These are phyloP conservation scores for Neurospora hispaniola DNA, from an alignment of 495 filamentous ascomycete genomes.

Conservation along the genomic window DNA sequence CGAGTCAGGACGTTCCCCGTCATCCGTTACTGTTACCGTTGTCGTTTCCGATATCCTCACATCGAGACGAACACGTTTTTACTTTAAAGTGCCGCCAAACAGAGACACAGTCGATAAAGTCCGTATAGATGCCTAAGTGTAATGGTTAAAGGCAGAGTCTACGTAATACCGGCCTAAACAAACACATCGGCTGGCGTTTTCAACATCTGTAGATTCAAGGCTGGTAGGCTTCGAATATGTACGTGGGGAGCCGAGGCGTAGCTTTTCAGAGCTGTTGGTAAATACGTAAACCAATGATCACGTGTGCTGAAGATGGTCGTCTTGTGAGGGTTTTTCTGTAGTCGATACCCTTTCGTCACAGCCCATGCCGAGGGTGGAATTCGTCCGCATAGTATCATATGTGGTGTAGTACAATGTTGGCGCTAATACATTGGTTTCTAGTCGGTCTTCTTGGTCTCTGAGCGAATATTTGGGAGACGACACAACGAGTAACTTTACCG, in stretches of 20 bases:
- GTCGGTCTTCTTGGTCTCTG: not conserved
- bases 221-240: not conserved
- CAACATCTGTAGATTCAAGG: not conserved
- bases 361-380: not conserved
- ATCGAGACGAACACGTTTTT: not conserved
- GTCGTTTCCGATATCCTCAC: not conserved
- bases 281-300: not conserved
- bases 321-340: not conserved
- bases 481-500: not conserved
- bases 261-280: not conserved
- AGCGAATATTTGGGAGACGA: not conserved
- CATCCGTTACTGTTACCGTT: not conserved
- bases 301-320: not conserved
- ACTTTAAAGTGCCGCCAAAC: not conserved
- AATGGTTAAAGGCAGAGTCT: not conserved
- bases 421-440: not conserved
- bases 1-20: not conserved
- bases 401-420: not conserved
- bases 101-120: not conserved
- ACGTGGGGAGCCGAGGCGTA: not conserved
- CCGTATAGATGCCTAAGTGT: not conserved
- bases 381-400: not conserved
- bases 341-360: not conserved
- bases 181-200: not conserved
- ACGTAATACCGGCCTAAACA: not conserved